Evolutionary conservation across 805 yeast genomes (phyloP).

Genomic region (Schwanniomyces occidentalis): DNA sequence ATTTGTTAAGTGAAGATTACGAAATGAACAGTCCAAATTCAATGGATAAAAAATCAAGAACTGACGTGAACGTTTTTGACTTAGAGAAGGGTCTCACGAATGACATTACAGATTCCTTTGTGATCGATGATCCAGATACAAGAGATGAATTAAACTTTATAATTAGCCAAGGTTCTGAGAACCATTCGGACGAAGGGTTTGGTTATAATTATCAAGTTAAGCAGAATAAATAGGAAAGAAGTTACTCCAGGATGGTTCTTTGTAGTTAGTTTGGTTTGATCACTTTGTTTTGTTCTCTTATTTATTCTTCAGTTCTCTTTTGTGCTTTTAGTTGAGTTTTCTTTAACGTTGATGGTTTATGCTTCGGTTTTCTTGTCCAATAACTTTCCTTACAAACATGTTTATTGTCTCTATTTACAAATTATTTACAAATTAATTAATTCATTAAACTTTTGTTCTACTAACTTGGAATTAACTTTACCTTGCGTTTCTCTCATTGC

Average conservation of each 20-base stretch:
- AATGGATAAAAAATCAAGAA: conserved; percentile 1
- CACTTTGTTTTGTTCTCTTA: conserved; percentile 1
- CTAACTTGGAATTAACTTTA: conserved; percentile 38
- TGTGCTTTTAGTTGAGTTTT: not conserved
- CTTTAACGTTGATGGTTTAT: not conserved
- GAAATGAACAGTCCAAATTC: conserved; percentile 2
- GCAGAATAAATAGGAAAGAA: conserved; percentile 7
- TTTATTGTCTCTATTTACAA: conserved; percentile 1
- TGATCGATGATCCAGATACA: conserved; percentile 1
- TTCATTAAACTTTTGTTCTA: conserved; percentile 23
- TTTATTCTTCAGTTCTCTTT: not conserved
- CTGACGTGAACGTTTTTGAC: conserved; percentile 5
- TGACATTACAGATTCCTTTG: conserved; percentile 3
- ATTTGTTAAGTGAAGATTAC: conserved; percentile 10
- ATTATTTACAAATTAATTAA: conserved; percentile 13
- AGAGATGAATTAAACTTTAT: conserved; percentile 8
- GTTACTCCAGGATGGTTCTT: not conserved
- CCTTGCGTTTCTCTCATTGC: conserved; percentile 85
- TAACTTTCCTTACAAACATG: no score
- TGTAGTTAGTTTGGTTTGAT: not conserved
- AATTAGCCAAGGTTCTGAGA: conserved; percentile 3
- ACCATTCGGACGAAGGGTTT: conserved; percentile 10
- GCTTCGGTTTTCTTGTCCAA: no score
- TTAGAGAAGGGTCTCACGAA: conserved; percentile 7
- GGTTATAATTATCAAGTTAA: conserved; percentile 16